These are phyloP conservation scores for Neoascochyta sp. DNA, from an alignment of 2,329 filamentous ascomycete genomes.

Conservation along the genomic window DNA sequence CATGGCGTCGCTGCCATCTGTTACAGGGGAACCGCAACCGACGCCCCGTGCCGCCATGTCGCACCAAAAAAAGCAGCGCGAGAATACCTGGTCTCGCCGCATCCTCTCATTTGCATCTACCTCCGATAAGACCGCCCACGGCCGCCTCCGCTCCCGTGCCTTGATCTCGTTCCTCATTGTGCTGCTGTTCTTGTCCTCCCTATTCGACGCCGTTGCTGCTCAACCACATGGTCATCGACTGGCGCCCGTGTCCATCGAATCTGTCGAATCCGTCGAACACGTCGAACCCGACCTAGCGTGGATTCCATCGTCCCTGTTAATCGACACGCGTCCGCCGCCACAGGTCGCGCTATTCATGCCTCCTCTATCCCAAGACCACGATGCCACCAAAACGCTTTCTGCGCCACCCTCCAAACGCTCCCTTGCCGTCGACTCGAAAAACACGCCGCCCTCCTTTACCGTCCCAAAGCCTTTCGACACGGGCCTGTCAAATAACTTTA, in stretches of 20 bases:
- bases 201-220: constrained; percentile 26
- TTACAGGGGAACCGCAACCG: constrained; percentile 21
- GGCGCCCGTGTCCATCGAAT: constrained; percentile 15
- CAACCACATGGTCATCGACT: constrained; percentile 33
- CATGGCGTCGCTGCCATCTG: constrained; percentile 15
- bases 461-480: constrained; percentile 48
- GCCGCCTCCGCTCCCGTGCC: constrained; percentile 7
- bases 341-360: constrained; percentile 30
- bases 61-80: constrained; percentile 30
- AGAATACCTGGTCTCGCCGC: constrained; percentile 15
- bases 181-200: constrained; percentile 23
- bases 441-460: constrained; percentile 17
- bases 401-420: constrained; percentile 23
- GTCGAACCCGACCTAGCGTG: constrained; percentile 25
- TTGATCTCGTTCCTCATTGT: constrained; percentile 26
- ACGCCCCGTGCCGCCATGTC: constrained; percentile 22
- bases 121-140: constrained; percentile 6
- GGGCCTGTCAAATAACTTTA: constrained; percentile 52
- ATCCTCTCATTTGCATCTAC: constrained; percentile 18
- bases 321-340: constrained; percentile 32
- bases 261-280: too few species aligned
- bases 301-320: constrained; percentile 27
- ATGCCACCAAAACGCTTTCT: constrained; percentile 20
- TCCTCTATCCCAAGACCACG: constrained; percentile 25
- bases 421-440: constrained; percentile 22